Conservation (phyloP, 1,284 basidiomycete species). For the Cryptococcus neoformans region DNA sequence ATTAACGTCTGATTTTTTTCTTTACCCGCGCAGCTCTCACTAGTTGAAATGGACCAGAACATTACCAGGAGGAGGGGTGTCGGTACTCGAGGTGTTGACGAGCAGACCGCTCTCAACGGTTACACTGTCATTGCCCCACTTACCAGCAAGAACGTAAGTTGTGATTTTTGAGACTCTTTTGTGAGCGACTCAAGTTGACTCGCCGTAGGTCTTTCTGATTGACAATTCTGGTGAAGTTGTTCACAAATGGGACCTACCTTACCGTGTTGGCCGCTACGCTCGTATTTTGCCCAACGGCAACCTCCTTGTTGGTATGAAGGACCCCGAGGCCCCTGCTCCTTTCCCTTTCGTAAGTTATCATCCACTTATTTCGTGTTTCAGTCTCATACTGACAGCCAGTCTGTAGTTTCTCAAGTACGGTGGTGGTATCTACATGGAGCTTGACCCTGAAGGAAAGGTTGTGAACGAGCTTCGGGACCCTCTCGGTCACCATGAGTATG, state of each 20-base stretch:
- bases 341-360: slow-evolving; percentile 16
- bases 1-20: too few relatives aligned
- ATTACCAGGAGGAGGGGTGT: slow-evolving; percentile 18
- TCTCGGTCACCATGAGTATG: slow-evolving; percentile 21
- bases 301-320: slow-evolving; percentile 20
- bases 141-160: slow-evolving; percentile 16
- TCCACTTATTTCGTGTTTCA: background rate
- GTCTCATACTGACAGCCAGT: background rate
- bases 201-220: slow-evolving; percentile 11
- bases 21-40: background rate
- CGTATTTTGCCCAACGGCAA: slow-evolving; percentile 18
- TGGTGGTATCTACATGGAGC: slow-evolving; percentile 19
- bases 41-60: slow-evolving; percentile 17
- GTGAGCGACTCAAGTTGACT: background rate
- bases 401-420: slow-evolving; percentile 23
- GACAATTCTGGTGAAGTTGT: slow-evolving; percentile 18
- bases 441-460: slow-evolving; percentile 12
- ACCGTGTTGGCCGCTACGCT: slow-evolving; percentile 19
- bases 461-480: slow-evolving; percentile 20
- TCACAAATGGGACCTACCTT: slow-evolving; percentile 18
- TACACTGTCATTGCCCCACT: slow-evolving; percentile 14
- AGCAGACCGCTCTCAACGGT: slow-evolving; percentile 12
- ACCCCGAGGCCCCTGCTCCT: slow-evolving; percentile 18
- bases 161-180: background rate
- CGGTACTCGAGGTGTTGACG: slow-evolving; percentile 12